Base-by-base conservation (phyloP, 2,329 filamentous ascomycete species). In the Cryphonectria carpinicola region DNA sequence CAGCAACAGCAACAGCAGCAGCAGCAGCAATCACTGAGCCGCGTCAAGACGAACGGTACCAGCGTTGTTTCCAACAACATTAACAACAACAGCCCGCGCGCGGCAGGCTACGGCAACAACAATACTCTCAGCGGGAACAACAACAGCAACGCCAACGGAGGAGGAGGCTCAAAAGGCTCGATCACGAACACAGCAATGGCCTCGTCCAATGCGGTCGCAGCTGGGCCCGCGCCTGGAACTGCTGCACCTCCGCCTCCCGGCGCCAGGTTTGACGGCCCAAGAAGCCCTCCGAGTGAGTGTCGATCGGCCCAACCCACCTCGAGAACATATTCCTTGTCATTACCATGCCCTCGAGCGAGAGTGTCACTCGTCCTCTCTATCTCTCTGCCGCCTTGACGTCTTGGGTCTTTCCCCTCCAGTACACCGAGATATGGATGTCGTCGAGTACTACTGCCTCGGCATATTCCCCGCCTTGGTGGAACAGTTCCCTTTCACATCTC, bases 241-340 rank as follows among this genome's bases (percentile, higher is more conserved):
- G 49, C 22, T 39, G 54, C 39, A 22, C 32, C 22, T 17, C 22
- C 65, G 22, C 43, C 60, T 35, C 66, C 64, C 25, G 37, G 66
- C 37, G 62, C 60, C 43, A 52, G 62, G 75, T 89, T 89, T 77
- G 88, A 89, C 70, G 87, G 87, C 73, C 87, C 89, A 63, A 82
- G 88, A 76, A 90, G 88, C 80, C 89, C 89, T 74, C 88, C 89
- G 39, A 90, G 88, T 88, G 84, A 79, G 85, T 86, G 63, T 74
- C 22, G 49, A 46, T 60, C 73, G n/a, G 69, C 66, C 37, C 61
- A 41, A 8, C 39, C 39, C 46, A n/a, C 8, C 46, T n/a, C 22
- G 46, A 49, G 32, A 22, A n/a, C 8, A n/a, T 49, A n/a, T 11
- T 49, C 17, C 32, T 32, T 32, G 19, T n/a, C 22, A 49, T 22